Conservation (phyloP, 208 protist species). For the Phytomonas francai region DNA sequence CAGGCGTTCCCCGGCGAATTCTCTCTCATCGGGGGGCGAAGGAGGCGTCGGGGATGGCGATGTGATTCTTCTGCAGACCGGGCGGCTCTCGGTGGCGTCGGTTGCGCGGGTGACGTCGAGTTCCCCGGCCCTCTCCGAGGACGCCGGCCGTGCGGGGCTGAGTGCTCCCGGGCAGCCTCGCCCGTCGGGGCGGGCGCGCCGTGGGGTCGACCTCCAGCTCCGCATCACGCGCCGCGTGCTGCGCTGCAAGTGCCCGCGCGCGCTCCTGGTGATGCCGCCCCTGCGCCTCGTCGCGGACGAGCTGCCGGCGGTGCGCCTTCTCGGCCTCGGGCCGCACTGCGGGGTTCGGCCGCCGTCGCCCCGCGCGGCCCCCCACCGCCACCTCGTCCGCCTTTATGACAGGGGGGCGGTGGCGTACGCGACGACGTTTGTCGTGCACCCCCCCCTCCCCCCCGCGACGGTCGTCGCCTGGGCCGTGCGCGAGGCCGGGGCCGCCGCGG, state of each 20-base stretch:
- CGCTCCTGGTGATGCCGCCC: constrained; percentile 70
- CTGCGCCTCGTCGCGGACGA: constrained; percentile 44
- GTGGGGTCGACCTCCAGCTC: constrained; percentile 38
- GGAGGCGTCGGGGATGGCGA: constrained; percentile 48
- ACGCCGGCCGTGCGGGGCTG: background rate
- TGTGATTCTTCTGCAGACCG: constrained; percentile 74
- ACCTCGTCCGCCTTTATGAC: constrained; percentile 4
- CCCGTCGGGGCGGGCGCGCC: background rate
- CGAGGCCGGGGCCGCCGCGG: background rate
- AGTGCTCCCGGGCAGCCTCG: too few species aligned
- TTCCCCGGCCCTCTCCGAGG: constrained; percentile 9
- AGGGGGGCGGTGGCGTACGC: constrained; percentile 26
- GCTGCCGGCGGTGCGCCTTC: constrained; percentile 36
- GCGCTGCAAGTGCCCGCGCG: constrained; percentile 89
- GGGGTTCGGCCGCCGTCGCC: constrained; percentile 22
- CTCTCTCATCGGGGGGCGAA: background rate
- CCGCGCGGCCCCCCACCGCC: background rate
- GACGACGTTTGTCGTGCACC: constrained; percentile 41
- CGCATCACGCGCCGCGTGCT: constrained; percentile 66
- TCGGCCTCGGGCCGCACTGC: constrained; percentile 69
- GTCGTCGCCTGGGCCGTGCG: constrained; percentile 50
- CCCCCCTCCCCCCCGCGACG: constrained; percentile 41
- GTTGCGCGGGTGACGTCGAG: constrained; percentile 16
- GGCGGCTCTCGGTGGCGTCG: constrained; percentile 21
- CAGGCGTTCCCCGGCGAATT: too few species aligned